phyloP scores from a whole-genome alignment of 1,139 yeast genomes.

The Nakaseomyces glabratus region DNA sequence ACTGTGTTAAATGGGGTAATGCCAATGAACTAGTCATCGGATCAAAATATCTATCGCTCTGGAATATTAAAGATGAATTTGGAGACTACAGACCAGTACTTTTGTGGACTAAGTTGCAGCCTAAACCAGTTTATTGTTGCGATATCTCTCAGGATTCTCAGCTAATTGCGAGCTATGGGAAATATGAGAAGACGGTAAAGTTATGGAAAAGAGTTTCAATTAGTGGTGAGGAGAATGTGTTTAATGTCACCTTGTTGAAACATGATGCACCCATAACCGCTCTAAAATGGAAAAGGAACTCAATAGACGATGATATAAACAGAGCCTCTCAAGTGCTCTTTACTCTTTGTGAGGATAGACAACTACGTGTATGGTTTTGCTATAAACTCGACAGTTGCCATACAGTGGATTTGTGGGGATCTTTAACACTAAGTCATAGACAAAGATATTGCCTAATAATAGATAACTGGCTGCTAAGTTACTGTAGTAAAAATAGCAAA shows the following conservation, averaged over 20 bases:
- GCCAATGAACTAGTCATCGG: slow-evolving; percentile 57
- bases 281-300: slow-evolving; percentile 43
- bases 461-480: slow-evolving; percentile 46
- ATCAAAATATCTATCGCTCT: slow-evolving; percentile 45
- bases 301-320: slow-evolving; percentile 12
- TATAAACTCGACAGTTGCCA: slow-evolving; percentile 52
- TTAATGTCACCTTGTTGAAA: slow-evolving; percentile 60
- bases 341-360: slow-evolving; percentile 48
- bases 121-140: slow-evolving; percentile 48
- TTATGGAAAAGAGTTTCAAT: slow-evolving; percentile 73
- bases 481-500: slow-evolving; percentile 28
- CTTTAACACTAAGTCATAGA: slow-evolving; percentile 37
- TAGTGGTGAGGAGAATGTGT: slow-evolving; percentile 53
- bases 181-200: slow-evolving; percentile 58
- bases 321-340: slow-evolving; percentile 36
- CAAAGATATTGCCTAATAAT: slow-evolving; percentile 42
- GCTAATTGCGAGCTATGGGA: slow-evolving; percentile 55
- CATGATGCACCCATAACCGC: slow-evolving; percentile 54
- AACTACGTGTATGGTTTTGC: slow-evolving; percentile 65
- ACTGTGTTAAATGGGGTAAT: slow-evolving; percentile 59
- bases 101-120: slow-evolving; percentile 51
- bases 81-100: slow-evolving; percentile 34
- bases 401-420: slow-evolving; percentile 53
- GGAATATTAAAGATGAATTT: slow-evolving; percentile 42
- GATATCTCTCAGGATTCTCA: slow-evolving; percentile 56